Conservation (phyloP, 164 flowering plant species). For the Stephania cephalantha region DNA sequence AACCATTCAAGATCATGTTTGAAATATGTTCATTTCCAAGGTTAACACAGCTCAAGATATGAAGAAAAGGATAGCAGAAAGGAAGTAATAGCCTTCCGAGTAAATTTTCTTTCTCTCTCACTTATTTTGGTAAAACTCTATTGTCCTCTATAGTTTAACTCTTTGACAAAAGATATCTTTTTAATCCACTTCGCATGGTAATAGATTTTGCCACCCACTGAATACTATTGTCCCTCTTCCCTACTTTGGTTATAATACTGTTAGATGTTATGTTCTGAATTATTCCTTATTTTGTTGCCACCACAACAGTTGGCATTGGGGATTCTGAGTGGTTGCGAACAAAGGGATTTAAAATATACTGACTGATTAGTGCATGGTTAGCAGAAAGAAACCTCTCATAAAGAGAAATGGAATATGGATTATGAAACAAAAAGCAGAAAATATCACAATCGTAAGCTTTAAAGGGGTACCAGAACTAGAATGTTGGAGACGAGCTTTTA, state of each 20-base stretch:
- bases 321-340: no score
- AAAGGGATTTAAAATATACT: no score
- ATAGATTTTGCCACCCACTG: neutral
- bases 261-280: neutral
- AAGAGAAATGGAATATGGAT: no score
- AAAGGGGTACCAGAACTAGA: neutral
- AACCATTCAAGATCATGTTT: no score
- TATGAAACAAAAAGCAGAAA: neutral
- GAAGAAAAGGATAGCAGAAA: conserved; percentile 56
- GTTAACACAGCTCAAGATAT: conserved; percentile 85
- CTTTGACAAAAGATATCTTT: no score
- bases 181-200: neutral
- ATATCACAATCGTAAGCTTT: neutral
- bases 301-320: neutral
- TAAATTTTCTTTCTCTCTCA: neutral
- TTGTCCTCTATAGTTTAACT: neutral
- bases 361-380: no score
- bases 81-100: conserved; percentile 14
- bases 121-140: neutral
- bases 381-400: no score
- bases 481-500: neutral
- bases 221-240: no score
- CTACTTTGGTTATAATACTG: neutral
- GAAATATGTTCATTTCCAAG: no score
- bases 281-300: neutral